Evolutionary conservation across 1,284 basidiomycete genomes (phyloP).

Genomic region (Vanrija humicola): DNA sequence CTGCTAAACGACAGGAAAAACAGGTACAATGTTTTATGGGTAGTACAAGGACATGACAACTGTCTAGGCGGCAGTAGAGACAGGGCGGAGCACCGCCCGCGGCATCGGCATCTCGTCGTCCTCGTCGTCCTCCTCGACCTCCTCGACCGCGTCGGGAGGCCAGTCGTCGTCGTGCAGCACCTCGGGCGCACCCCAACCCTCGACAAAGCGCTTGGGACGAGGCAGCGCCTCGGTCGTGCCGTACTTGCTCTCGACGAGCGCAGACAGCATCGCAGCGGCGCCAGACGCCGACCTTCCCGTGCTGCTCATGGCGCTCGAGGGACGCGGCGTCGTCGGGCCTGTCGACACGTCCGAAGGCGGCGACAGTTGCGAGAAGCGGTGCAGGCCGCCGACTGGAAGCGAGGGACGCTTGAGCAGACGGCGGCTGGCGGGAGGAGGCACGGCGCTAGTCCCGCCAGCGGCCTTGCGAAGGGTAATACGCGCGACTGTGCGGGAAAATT

Average conservation of each 20-base stretch:
- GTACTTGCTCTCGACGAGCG: slow-evolving; percentile 20
- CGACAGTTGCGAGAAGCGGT: slow-evolving; percentile 5
- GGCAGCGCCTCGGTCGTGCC: slow-evolving; percentile 12
- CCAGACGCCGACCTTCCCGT: slow-evolving; percentile 1
- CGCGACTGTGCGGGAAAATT: slow-evolving; percentile 26
- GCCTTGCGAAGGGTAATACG: slow-evolving; percentile 20
- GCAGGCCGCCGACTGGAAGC: slow-evolving; percentile 3
- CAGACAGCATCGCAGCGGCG: slow-evolving; percentile 14
- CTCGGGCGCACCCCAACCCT: slow-evolving; percentile 39
- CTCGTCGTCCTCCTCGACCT: not conserved
- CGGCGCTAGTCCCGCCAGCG: slow-evolving; percentile 2
- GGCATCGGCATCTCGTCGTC: not conserved
- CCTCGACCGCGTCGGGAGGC: slow-evolving; percentile 10
- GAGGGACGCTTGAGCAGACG: slow-evolving; percentile 12
- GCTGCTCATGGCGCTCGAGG: slow-evolving; percentile 9
- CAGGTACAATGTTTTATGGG: not conserved
- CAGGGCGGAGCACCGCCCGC: not conserved
- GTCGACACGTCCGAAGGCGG: not conserved
- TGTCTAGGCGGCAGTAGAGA: not conserved
- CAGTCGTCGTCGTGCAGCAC: slow-evolving; percentile 31
- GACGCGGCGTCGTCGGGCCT: slow-evolving; percentile 10
- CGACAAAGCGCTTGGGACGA: slow-evolving; percentile 21
- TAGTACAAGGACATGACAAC: slow-evolving; percentile 1
- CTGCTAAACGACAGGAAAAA: too few relatives aligned
- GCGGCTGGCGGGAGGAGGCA: not conserved